Percentiles rank a stretch among this genome's conserved stretches.
These are phyloP conservation scores for Sedum album DNA, from an alignment of 164 flowering plant species.

Conservation along the genomic window DNA sequence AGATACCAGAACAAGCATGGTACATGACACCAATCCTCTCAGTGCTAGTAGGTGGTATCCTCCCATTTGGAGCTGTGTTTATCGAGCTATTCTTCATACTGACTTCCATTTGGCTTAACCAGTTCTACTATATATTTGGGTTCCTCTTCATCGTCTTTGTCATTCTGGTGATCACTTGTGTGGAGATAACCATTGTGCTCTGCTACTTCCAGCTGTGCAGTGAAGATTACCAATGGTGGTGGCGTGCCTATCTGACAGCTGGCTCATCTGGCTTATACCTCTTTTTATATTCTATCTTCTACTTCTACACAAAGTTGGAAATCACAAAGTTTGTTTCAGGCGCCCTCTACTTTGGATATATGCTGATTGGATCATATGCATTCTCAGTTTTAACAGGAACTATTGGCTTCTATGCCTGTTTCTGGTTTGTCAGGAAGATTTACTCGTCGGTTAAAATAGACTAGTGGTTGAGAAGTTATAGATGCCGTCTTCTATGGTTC, in stretches of 20 bases:
- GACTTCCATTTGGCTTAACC: constrained; percentile 3
- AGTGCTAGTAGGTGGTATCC: not conserved
- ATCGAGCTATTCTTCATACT: constrained; percentile 6
- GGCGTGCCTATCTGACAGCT: constrained; percentile 2
- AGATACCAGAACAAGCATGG: constrained; percentile 6
- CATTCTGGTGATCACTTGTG: constrained; percentile 13
- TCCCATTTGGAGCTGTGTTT: constrained; percentile 5
- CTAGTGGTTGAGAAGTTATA: not conserved
- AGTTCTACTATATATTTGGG: constrained; percentile 7
- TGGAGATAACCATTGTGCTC: constrained; percentile 7
- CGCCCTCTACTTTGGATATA: constrained; percentile 8
- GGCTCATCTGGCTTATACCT: constrained; percentile 8
- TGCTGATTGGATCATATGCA: constrained; percentile 7
- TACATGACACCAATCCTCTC: constrained; percentile 1
- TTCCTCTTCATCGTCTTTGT: constrained; percentile 5
- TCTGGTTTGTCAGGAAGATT: too few relatives aligned
- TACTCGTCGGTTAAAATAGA: constrained; percentile 8
- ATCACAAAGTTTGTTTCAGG: constrained; percentile 6
- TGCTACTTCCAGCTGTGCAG: constrained; percentile 13
- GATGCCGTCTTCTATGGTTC: not conserved
- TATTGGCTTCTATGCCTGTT: too few relatives aligned
- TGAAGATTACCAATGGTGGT: constrained; percentile 11
- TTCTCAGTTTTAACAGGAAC: too few relatives aligned
- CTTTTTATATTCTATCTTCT: not conserved
- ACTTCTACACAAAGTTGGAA: constrained; percentile 11